phyloP scores from a whole-genome alignment of 2,329 filamentous ascomycete species.

The Trichoderma sp. region DNA sequence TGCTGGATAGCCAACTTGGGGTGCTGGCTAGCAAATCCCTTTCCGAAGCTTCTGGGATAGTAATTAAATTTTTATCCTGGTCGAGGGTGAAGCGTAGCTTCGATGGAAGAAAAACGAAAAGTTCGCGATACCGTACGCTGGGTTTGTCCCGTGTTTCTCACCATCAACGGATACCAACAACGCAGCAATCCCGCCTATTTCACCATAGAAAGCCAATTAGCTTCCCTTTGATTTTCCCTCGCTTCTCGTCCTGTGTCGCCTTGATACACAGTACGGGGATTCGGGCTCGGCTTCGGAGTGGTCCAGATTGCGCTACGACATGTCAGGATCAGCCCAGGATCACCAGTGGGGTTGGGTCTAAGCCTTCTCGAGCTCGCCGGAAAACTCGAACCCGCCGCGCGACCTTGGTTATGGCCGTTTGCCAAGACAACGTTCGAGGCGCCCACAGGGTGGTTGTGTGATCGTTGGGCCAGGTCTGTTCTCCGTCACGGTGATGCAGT shows the following conservation, averaged over 20 bases:
- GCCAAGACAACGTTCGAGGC: background rate
- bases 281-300: background rate
- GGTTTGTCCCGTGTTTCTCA: background rate
- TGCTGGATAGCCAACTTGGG: no score
- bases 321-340: background rate
- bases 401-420: background rate
- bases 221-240: background rate
- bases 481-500: background rate
- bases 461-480: background rate
- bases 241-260: background rate
- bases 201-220: background rate
- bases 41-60: background rate
- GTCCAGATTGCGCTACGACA: background rate
- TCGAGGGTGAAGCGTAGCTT: background rate
- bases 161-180: background rate
- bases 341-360: background rate
- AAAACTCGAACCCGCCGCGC: background rate
- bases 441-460: no score
- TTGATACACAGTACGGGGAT: background rate
- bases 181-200: no score
- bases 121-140: background rate
- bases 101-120: background rate
- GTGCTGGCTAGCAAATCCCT: no score
- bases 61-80: background rate
- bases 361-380: slow-evolving; percentile 15